phyloP scores from a whole-genome alignment of 2,329 filamentous ascomycete genomes.

The Lasiodiplodia citricola region DNA sequence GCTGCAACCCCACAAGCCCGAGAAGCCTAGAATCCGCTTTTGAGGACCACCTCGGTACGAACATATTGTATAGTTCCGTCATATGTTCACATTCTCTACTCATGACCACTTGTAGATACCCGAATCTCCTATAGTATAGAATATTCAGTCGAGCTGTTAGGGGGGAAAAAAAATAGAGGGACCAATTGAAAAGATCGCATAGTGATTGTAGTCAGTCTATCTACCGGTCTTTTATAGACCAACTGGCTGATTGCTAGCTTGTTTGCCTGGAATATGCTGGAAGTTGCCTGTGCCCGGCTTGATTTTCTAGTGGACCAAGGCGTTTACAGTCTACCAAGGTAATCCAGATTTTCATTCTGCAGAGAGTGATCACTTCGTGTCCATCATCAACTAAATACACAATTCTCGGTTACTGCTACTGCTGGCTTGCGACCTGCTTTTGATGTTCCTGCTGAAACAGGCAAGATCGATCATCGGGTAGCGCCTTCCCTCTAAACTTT shows the following conservation, averaged over 20 bases:
- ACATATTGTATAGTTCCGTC: not conserved
- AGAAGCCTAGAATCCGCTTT: not conserved
- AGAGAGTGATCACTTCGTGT: not conserved
- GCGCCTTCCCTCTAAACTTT: not conserved
- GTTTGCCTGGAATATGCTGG: too few species aligned
- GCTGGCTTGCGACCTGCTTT: not conserved
- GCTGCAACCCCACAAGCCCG: not conserved
- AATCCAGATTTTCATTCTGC: not conserved
- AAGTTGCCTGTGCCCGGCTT: too few species aligned
- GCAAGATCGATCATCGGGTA: not conserved
- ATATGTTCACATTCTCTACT: not conserved
- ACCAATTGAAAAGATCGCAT: too few species aligned
- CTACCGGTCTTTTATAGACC: too few species aligned
- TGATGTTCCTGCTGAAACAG: not conserved
- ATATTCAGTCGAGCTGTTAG: not conserved
- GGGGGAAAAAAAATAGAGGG: not conserved
- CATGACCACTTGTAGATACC: conserved; percentile 22
- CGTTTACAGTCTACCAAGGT: not conserved
- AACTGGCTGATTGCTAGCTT: too few species aligned
- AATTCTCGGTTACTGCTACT: not conserved
- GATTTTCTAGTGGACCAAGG: too few species aligned
- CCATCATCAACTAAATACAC: not conserved
- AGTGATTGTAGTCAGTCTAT: too few species aligned
- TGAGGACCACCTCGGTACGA: not conserved
- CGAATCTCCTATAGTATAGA: not conserved